These are phyloP conservation scores for Aspergillus sparsus DNA, from an alignment of 495 filamentous ascomycete genomes.

Conservation along the genomic window DNA sequence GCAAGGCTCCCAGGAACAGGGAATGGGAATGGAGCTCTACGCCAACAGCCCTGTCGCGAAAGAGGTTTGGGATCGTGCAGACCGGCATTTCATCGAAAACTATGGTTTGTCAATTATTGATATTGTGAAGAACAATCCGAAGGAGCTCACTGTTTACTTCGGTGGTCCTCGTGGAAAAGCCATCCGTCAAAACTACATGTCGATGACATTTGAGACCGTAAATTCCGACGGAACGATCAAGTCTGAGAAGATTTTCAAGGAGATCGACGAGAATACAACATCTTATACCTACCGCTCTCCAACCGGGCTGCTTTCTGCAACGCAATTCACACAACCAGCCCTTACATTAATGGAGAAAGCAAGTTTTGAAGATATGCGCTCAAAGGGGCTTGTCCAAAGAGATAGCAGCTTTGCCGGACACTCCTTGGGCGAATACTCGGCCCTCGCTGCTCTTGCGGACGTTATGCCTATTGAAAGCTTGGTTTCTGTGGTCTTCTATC, in stretches of 20 bases:
- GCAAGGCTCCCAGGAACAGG: conserved; percentile 96
- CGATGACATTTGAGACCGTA: conserved; percentile 98
- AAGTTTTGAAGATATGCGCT: conserved; percentile 97
- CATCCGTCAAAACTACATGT: conserved; percentile 98
- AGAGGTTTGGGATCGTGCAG: conserved; percentile 97
- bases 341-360: conserved; percentile 99
- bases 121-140: conserved; percentile 99
- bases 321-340: conserved; percentile 97
- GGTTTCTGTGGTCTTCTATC: conserved; percentile 98
- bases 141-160: conserved; percentile 98
- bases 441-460: conserved; percentile 92
- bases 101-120: conserved; percentile 98
- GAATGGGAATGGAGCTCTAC: conserved; percentile 99
- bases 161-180: conserved; percentile 95
- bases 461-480: conserved; percentile 99
- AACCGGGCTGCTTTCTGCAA: conserved; percentile 92
- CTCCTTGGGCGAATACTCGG: conserved; percentile 97
- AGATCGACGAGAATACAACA: conserved; percentile 83
- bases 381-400: conserved; percentile 91
- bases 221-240: conserved; percentile 87
- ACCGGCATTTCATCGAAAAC: conserved; percentile 97
- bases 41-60: conserved; percentile 86
- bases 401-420: conserved; percentile 98
- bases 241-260: conserved; percentile 99
- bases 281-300: conserved; percentile 98